phyloP scores from a whole-genome alignment of 495 filamentous ascomycete species.

The Tuber calosporum region DNA sequence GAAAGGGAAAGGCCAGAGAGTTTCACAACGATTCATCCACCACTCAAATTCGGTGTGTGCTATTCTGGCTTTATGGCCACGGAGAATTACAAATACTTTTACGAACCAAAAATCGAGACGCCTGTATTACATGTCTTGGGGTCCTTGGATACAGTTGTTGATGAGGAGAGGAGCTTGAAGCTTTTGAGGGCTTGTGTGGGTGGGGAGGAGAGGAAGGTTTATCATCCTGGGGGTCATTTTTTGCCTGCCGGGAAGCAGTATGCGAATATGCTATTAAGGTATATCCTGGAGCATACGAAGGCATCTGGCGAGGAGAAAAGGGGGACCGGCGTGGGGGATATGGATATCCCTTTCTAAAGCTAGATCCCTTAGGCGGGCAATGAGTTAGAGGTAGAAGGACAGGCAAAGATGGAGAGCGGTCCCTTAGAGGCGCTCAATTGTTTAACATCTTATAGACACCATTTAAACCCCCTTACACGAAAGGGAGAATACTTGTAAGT shows the following conservation, averaged over 20 bases:
- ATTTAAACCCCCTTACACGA: neutral
- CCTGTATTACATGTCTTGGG: slow-evolving; percentile 77
- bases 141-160: slow-evolving; percentile 79
- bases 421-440: neutral
- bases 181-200: slow-evolving; percentile 63
- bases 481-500: neutral
- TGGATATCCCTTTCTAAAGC: slow-evolving; percentile 58
- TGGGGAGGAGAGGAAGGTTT: slow-evolving; percentile 55
- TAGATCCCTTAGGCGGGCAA: neutral
- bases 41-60: slow-evolving; percentile 67
- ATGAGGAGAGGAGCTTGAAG: slow-evolving; percentile 59
- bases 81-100: slow-evolving; percentile 61
- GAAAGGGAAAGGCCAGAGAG: slow-evolving; percentile 42
- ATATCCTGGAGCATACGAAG: slow-evolving; percentile 49
- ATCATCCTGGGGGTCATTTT: slow-evolving; percentile 90
- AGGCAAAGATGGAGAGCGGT: neutral
- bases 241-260: slow-evolving; percentile 75
- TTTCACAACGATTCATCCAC: slow-evolving; percentile 49
- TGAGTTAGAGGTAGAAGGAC: neutral
- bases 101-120: slow-evolving; percentile 67
- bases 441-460: neutral
- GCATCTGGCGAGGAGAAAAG: slow-evolving; percentile 45
- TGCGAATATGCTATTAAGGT: slow-evolving; percentile 64
- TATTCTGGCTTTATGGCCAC: slow-evolving; percentile 74
- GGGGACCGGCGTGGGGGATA: slow-evolving; percentile 55